Conservation (phyloP, 495 filamentous ascomycete genomes). For the Clohesyomyces aquaticus region DNA sequence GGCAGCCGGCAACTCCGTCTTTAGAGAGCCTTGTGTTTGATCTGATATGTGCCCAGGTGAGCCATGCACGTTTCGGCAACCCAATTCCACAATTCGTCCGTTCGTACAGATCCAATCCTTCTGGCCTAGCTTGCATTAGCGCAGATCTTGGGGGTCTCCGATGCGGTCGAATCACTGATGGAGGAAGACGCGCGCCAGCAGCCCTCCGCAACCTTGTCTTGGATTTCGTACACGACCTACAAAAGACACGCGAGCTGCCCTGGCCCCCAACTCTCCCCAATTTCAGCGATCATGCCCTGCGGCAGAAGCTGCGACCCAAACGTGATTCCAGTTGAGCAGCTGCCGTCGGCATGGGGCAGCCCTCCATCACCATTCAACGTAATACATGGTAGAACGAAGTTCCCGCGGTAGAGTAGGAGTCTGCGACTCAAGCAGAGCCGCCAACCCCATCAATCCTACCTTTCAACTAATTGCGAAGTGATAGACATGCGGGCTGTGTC, state of each 20-base stretch:
- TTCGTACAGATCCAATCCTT: constrained; percentile 3
- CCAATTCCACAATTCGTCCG: background rate
- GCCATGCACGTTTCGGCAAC: too few species aligned
- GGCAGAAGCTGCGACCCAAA: background rate
- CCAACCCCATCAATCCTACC: background rate
- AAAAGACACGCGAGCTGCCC: background rate
- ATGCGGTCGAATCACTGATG: background rate
- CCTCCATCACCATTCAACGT: background rate
- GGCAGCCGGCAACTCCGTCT: too few species aligned
- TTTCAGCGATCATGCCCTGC: background rate
- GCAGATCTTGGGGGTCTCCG: constrained; percentile 8
- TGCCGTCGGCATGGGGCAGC: background rate
- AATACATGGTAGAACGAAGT: background rate
- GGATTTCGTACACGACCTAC: background rate
- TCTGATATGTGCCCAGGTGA: too few species aligned
- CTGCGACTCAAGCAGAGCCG: background rate
- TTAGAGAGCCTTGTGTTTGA: too few species aligned
- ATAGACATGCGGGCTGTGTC: background rate
- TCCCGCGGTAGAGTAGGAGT: background rate
- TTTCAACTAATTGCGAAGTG: background rate
- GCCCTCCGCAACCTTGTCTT: background rate
- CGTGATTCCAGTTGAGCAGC: background rate
- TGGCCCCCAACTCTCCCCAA: constrained; percentile 6
- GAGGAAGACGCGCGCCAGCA: constrained; percentile 1
- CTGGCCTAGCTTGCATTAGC: constrained; percentile 37